Evolutionary conservation across 139 green algal genomes (phyloP).

Genomic region (Marvania coccoides): DNA sequence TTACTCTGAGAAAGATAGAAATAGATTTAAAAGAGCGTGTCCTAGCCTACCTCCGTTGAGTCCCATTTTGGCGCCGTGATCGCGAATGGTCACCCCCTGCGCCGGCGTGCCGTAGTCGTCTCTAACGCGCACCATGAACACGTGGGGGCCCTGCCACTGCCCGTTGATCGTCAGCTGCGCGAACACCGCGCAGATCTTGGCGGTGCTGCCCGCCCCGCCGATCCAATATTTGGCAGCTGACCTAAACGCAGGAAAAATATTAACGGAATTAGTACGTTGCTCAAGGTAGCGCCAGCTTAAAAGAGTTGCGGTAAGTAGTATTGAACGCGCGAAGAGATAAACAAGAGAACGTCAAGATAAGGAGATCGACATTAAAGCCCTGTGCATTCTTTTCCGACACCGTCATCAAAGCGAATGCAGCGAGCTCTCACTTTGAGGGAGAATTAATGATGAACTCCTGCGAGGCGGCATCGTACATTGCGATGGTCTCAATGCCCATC

Average conservation of each 20-base stretch:
- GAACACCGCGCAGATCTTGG: conserved; percentile 65
- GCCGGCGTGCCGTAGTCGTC: conserved; percentile 46
- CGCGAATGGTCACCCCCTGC: conserved; percentile 6
- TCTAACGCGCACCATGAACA: conserved; percentile 82
- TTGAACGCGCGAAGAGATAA: too few species aligned
- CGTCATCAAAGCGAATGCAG: too few species aligned
- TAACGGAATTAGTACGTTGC: too few species aligned
- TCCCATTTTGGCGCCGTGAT: conserved; percentile 27
- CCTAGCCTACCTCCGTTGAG: too few species aligned
- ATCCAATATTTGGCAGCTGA: conserved; percentile 73
- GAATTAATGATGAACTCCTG: conserved; percentile 82
- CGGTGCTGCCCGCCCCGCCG: conserved; percentile 51
- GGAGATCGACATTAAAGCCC: neutral
- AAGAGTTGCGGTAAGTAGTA: too few species aligned
- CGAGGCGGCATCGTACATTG: conserved; percentile 17
- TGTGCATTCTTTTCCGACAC: conserved; percentile 8
- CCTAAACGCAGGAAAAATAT: too few species aligned
- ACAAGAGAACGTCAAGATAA: neutral
- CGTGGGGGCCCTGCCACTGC: conserved; percentile 75
- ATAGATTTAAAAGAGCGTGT: too few species aligned
- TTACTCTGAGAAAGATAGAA: too few species aligned
- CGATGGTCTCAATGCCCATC: conserved; percentile 80
- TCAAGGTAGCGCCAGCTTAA: too few species aligned
- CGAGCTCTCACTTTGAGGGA: conserved; percentile 66
- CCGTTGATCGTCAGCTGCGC: conserved; percentile 72